Evolutionary conservation across 352 stramenopile species (phyloP).

Genomic region (Phytophthora pluvialis): DNA sequence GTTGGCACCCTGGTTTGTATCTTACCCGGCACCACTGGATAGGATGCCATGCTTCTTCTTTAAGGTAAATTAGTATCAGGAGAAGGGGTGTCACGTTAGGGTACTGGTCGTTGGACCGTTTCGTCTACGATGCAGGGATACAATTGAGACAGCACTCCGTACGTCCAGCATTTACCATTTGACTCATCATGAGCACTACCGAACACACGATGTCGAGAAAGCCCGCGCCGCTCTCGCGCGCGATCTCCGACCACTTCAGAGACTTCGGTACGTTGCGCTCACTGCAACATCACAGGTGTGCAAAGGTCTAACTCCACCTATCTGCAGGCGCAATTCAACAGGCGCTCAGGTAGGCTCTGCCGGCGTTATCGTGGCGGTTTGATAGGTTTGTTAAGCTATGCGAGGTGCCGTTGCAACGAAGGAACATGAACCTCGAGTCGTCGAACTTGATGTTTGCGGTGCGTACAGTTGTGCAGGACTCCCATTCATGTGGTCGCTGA

Average conservation of each 20-base stretch:
- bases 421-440: slow-evolving; percentile 59
- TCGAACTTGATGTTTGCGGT: slow-evolving; percentile 73
- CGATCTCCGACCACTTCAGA: slow-evolving; percentile 37
- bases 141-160: slow-evolving; percentile 8
- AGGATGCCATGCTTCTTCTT: background rate
- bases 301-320: background rate
- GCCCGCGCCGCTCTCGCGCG: slow-evolving; percentile 28
- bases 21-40: background rate
- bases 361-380: background rate
- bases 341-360: slow-evolving; percentile 18
- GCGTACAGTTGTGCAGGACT: slow-evolving; percentile 15
- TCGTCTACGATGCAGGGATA: background rate
- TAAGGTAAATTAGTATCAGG: background rate
- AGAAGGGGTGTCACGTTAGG: slow-evolving; percentile 13
- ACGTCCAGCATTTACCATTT: slow-evolving; percentile 27
- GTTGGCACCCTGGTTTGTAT: slow-evolving; percentile 1
- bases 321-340: slow-evolving; percentile 35
- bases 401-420: slow-evolving; percentile 4
- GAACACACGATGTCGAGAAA: slow-evolving; percentile 3
- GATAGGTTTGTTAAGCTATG: background rate
- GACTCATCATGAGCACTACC: slow-evolving; percentile 22
- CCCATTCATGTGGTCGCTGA: background rate
- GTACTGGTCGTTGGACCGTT: slow-evolving; percentile 12
- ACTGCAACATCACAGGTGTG: background rate
- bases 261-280: slow-evolving; percentile 27